These are phyloP conservation scores for Allantophomopsis lycopodina DNA, from an alignment of 2,329 filamentous ascomycete species.

Conservation along the genomic window DNA sequence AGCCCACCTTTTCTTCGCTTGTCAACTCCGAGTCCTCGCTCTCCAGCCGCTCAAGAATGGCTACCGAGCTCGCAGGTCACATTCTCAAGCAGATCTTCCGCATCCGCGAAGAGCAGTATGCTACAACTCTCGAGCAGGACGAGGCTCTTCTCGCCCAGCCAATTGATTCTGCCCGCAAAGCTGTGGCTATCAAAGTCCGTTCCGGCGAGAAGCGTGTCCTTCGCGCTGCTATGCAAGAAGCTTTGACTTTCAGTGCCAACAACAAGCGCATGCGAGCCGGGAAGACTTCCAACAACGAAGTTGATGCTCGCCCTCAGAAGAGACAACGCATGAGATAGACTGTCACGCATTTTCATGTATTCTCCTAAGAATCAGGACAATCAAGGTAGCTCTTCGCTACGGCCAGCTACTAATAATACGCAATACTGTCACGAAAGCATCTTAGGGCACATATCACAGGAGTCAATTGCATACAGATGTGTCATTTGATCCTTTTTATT, in stretches of 20 bases:
- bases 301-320: slow-evolving; percentile 2
- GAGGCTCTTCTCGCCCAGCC: slow-evolving; percentile 20
- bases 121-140: slow-evolving; percentile 37
- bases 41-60: slow-evolving; percentile 25
- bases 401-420: too few relatives aligned
- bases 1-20: slow-evolving; percentile 21
- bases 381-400: too few relatives aligned
- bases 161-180: slow-evolving; percentile 17
- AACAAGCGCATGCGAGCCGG: slow-evolving; percentile 19
- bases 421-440: too few relatives aligned
- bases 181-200: slow-evolving; percentile 46
- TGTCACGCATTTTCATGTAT: too few relatives aligned
- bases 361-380: too few relatives aligned
- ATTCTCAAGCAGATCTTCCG: slow-evolving; percentile 24
- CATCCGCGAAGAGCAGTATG: slow-evolving; percentile 30
- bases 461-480: too few relatives aligned
- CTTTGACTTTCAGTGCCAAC: slow-evolving; percentile 13
- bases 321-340: slow-evolving; percentile 1
- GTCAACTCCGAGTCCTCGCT: slow-evolving; percentile 19
- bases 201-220: slow-evolving; percentile 51
- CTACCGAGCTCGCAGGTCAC: slow-evolving; percentile 22
- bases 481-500: too few relatives aligned
- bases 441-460: too few relatives aligned
- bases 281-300: slow-evolving; percentile 1
- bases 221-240: slow-evolving; percentile 26